Percentiles rank a stretch among this genome's conserved stretches.
These are phyloP conservation scores for Mucor indicus DNA, from an alignment of 371 early-diverging fungal genomes.

Conservation along the genomic window DNA sequence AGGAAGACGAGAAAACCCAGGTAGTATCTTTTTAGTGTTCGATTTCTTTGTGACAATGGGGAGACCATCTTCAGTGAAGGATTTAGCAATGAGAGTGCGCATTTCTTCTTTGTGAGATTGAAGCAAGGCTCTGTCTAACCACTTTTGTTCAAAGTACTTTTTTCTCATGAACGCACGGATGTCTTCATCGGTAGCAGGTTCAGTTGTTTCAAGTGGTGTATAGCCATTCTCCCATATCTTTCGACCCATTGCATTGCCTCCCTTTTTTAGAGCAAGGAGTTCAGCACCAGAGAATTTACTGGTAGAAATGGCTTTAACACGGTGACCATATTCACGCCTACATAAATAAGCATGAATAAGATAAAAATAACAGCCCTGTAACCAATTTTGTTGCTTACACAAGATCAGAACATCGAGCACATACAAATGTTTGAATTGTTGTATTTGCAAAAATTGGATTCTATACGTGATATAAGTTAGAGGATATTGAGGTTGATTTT, in stretches of 20 bases:
- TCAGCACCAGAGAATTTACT: conserved; percentile 61
- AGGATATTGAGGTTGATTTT: neutral
- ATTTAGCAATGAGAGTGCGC: conserved; percentile 2
- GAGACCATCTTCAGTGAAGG: conserved; percentile 13
- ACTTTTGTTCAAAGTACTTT: conserved; percentile 40
- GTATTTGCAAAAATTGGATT: conserved; percentile 63
- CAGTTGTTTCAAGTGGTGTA: conserved; percentile 15
- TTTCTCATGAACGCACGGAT: conserved; percentile 41
- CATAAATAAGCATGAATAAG: neutral
- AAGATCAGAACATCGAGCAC: conserved; percentile 62
- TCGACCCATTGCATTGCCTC: conserved; percentile 55
- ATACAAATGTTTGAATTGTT: conserved; percentile 59
- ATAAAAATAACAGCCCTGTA: too few species aligned
- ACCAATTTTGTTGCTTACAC: too few species aligned
- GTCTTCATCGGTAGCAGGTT: conserved; percentile 36
- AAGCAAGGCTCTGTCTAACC: conserved; percentile 26
- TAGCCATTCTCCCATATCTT: conserved; percentile 27
- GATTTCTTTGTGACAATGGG: conserved; percentile 13
- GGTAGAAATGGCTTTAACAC: conserved; percentile 67
- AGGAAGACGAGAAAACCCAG: conserved; percentile 10
- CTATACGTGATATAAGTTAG: conserved; percentile 14
- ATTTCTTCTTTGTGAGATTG: conserved; percentile 6
- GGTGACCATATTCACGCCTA: conserved; percentile 65
- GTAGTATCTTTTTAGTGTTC: too few species aligned
- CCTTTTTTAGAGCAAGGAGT: conserved; percentile 50